Evolutionary conservation across 768 basidiomycete genomes (phyloP), one percentile per base, ranked within the genome.

Genomic region (Amanita pseudoporphyria): DNA sequence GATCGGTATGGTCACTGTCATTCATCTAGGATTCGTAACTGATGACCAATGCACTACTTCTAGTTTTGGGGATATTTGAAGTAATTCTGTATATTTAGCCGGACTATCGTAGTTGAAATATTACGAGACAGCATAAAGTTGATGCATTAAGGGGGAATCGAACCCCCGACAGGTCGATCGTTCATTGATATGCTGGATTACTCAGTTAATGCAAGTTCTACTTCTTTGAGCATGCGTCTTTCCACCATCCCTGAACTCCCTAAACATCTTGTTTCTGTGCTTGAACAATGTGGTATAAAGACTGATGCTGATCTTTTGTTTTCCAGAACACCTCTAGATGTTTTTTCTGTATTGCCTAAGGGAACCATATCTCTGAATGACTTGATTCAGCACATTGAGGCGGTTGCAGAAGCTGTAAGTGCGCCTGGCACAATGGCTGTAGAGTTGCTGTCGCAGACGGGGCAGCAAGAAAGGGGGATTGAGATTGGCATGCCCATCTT

Each of bases 141-240:
- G n/a, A 5, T 47, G 13, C 31, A 22, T 47, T 81, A 82, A 83
- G 81, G 53, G n/a, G 81, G 82, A 84, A 84, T 84, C 80, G 81
- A 84, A 84, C 82, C 81, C 81, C 80, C 82, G 82, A 82, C 82
- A 82, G 82, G 80, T 83, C 82, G 81, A 79, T 16, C 31, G 10
- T 26, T 6, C 43, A 9, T 18, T 6, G 21, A 5, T 12, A 28
- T 24, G 54, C 60, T 76, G 76, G 74, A 77, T 74, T 76, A 77
- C 74, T 72, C 74, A 71, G 77, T 75, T 76, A 71, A 76, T 76
- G 72, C 31, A 46, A 12, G 77, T 75, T 76, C n/a, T 31, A 26
- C 14, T 21, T 19, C 28, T 24, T 32, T 12, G 45, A 26, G n/a
- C 24, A 77, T 77, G 75, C 67, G 71, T 18, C 67, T 77, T 31